These are phyloP conservation scores for Ziziphus jujuba DNA, from an alignment of 306 rosid species.

Conservation along the genomic window DNA sequence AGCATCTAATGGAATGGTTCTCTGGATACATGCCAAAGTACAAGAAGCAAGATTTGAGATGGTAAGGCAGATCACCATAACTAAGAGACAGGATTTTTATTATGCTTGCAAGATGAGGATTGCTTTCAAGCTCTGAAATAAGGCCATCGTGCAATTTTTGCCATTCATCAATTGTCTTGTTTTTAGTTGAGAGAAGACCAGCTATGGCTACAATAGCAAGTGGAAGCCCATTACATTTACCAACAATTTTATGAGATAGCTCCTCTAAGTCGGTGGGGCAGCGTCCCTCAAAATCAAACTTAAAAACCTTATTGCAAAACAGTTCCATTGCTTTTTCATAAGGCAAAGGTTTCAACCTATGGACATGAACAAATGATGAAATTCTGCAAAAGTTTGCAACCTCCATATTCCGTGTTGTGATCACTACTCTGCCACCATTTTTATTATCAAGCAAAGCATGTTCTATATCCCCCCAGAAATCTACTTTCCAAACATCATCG, in stretches of 20 bases:
- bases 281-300: not conserved
- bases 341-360: conserved; percentile 7
- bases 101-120: too few species aligned
- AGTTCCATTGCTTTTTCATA: conserved; percentile 22
- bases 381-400: conserved; percentile 21
- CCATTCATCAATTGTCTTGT: conserved; percentile 11
- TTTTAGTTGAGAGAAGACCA: conserved; percentile 12
- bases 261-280: conserved; percentile 20
- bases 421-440: conserved; percentile 17
- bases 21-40: too few species aligned
- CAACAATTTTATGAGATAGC: conserved; percentile 20
- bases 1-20: too few species aligned
- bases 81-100: too few species aligned
- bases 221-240: conserved; percentile 33
- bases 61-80: too few species aligned
- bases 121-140: too few species aligned
- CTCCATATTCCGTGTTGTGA: conserved; percentile 26
- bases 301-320: conserved; percentile 29
- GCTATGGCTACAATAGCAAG: conserved; percentile 33
- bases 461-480: conserved; percentile 22
- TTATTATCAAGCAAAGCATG: conserved; percentile 16
- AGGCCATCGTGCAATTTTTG: conserved; percentile 3
- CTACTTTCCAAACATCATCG: conserved; percentile 35
- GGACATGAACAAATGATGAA: conserved; percentile 10
- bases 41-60: too few species aligned